Evolutionary conservation across 2,329 filamentous ascomycete species (phyloP).

Genomic region (Pseudopyricularia cyperi): DNA sequence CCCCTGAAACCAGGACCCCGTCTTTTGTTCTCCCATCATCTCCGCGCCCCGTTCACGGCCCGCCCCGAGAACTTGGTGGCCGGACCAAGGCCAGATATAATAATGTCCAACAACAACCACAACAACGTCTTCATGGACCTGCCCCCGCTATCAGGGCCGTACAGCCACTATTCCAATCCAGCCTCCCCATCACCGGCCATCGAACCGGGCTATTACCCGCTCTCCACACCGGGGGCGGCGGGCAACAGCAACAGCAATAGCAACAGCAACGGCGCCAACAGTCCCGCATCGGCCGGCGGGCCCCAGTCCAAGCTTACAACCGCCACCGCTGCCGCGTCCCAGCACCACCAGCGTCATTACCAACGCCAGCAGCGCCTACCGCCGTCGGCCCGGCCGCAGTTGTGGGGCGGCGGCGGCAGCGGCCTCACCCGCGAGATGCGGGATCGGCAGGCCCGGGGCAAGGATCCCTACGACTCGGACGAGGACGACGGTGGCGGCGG

Average conservation of each 20-base stretch:
- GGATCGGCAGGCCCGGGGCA: constrained; percentile 45
- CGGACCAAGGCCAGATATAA: background rate
- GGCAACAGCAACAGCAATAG: background rate
- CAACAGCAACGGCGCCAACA: background rate
- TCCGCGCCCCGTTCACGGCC: background rate
- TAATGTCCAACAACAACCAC: background rate
- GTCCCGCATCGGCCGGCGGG: background rate
- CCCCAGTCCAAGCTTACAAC: background rate
- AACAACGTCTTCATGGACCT: background rate
- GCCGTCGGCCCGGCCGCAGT: background rate
- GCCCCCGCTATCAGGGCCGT: too few species aligned
- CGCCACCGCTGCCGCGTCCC: background rate
- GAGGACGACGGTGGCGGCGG: background rate
- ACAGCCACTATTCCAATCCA: background rate
- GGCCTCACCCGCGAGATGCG: constrained; percentile 37
- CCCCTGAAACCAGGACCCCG: too few species aligned
- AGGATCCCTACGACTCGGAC: constrained; percentile 34
- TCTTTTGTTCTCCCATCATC: too few species aligned
- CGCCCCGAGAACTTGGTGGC: too few species aligned
- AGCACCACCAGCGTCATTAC: background rate
- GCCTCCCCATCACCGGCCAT: background rate
- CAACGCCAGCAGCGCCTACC: background rate
- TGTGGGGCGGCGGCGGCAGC: background rate
- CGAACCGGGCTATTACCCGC: background rate
- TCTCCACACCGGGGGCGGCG: background rate